Evolutionary conservation across 768 basidiomycete genomes (phyloP), one percentile per base, ranked within the genome.

Genomic region (Mycena crocata): DNA sequence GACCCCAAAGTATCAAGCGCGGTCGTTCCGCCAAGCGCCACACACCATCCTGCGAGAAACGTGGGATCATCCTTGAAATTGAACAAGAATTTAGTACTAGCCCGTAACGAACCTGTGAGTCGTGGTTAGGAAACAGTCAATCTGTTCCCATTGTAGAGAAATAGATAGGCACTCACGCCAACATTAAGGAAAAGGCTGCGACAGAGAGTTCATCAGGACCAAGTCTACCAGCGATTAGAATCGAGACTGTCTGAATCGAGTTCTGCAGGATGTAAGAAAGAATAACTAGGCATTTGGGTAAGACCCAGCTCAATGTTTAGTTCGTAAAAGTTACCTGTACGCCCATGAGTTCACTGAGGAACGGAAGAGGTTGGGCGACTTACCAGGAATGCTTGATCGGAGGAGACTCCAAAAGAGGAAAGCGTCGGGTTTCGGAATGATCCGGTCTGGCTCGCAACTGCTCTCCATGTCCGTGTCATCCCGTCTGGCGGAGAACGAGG

Each of bases 91-190:
- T 66, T 67, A 73, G 73, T 76, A 89, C 89, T 89, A 79, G 87
- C 90, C 90, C 83, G 92, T 90, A 10, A 92, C 92, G 74, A 88
- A 91, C n/a, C n/a, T n/a, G n/a, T n/a, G n/a, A n/a, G n/a, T n/a
- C n/a, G n/a, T n/a, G n/a, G n/a, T n/a, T n/a, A n/a, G n/a, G n/a
- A n/a, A n/a, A n/a, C n/a, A n/a, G n/a, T n/a, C n/a, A n/a, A n/a
- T n/a, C n/a, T n/a, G n/a, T n/a, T n/a, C n/a, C n/a, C n/a, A n/a
- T n/a, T n/a, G n/a, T n/a, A n/a, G n/a, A n/a, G n/a, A n/a, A n/a
- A n/a, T n/a, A n/a, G n/a, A n/a, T n/a, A n/a, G n/a, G n/a, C n/a
- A n/a, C n/a, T n/a, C n/a, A n/a, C 17, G 91, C 91, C 70, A 93
- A 78, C 91, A 93, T 93, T 74, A 91, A 79, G 31, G 90, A 85